phyloP scores from a whole-genome alignment of 2,329 filamentous ascomycete species.

The Rutstroemia sp. region DNA sequence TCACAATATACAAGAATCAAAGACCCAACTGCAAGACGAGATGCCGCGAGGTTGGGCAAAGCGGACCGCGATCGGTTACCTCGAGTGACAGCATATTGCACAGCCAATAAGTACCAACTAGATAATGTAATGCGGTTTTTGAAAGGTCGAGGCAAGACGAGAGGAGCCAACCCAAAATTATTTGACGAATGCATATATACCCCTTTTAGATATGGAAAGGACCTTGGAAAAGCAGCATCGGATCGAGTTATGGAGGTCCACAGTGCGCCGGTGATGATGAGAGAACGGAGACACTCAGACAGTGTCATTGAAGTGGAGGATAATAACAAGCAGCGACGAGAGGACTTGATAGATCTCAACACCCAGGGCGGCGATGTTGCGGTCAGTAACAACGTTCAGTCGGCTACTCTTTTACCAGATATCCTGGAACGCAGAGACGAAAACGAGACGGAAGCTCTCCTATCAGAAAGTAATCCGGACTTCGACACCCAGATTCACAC shows the following conservation, averaged over 20 bases:
- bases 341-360: constrained; percentile 58
- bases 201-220: constrained; percentile 71
- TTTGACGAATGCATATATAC: constrained; percentile 99
- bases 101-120: constrained; percentile 83
- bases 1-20: constrained; percentile 97
- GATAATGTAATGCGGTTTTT: constrained; percentile 85
- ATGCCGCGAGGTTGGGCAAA: constrained; percentile 88
- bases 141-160: constrained; percentile 71
- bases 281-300: constrained; percentile 68
- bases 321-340: constrained; percentile 45
- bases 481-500: constrained; percentile 86
- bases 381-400: constrained; percentile 29
- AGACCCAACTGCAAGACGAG: constrained; percentile 83
- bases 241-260: constrained; percentile 22
- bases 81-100: constrained; percentile 93
- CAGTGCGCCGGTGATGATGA: constrained; percentile 33
- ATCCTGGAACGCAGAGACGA: constrained; percentile 30
- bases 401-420: constrained; percentile 16
- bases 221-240: constrained; percentile 26
- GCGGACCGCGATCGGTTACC: constrained; percentile 83
- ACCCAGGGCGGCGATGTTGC: constrained; percentile 28
- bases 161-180: constrained; percentile 78
- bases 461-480: constrained; percentile 45
- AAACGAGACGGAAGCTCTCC: constrained; percentile 28
- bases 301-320: constrained; percentile 63